Evolutionary conservation across 2,329 filamentous ascomycete species (phyloP).

Genomic region (Aspergillus latus): DNA sequence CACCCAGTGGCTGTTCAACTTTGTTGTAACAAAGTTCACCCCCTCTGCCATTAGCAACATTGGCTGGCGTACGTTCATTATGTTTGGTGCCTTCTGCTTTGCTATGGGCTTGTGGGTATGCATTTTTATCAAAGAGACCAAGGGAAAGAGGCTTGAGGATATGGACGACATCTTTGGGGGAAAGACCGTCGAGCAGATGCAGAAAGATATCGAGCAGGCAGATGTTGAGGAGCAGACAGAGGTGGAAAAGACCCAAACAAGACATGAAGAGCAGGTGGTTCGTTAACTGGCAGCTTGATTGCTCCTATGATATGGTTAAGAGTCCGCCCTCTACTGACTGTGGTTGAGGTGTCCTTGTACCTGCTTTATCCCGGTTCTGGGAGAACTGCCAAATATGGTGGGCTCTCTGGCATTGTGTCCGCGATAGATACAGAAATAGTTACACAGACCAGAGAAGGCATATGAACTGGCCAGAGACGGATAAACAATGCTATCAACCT

Average conservation of each 20-base stretch:
- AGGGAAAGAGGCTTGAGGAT: slow-evolving; percentile 55
- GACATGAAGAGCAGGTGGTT: neutral
- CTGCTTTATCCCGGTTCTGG: too few species aligned
- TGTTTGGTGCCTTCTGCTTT: slow-evolving; percentile 44
- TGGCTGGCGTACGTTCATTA: slow-evolving; percentile 35
- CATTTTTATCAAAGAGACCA: slow-evolving; percentile 56
- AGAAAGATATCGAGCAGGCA: neutral
- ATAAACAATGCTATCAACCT: too few species aligned
- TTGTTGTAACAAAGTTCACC: slow-evolving; percentile 43
- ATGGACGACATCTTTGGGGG: slow-evolving; percentile 56
- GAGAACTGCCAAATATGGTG: too few species aligned
- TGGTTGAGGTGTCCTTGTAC: too few species aligned
- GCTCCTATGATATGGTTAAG: too few species aligned
- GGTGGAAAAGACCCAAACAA: neutral
- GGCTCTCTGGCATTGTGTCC: too few species aligned
- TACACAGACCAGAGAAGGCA: too few species aligned
- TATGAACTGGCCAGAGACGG: too few species aligned
- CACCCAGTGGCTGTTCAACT: slow-evolving; percentile 45
- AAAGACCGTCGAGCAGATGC: neutral
- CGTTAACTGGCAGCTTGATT: neutral
- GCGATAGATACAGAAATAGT: too few species aligned
- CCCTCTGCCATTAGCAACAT: slow-evolving; percentile 37
- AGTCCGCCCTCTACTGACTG: too few species aligned
- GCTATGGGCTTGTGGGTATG: slow-evolving; percentile 28
- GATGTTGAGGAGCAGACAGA: neutral